phyloP scores from a whole-genome alignment of 768 basidiomycete genomes.

The Lactarius deliciosus region DNA sequence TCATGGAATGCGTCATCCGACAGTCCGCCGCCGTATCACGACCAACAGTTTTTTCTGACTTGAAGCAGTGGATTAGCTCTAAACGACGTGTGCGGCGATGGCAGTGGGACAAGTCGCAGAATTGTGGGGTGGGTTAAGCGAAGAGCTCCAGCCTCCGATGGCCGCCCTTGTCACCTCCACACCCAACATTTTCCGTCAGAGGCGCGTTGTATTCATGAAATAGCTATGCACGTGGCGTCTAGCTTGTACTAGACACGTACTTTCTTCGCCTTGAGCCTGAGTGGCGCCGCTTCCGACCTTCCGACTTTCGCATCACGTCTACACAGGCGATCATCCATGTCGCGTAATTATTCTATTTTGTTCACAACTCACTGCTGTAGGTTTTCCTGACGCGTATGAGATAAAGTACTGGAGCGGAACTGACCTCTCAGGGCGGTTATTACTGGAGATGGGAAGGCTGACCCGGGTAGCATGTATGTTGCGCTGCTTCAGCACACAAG shows the following conservation, averaged over 20 bases:
- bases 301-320: constrained; percentile 52
- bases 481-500: neutral
- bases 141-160: constrained; percentile 6
- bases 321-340: constrained; percentile 56
- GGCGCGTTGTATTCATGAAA: constrained; percentile 34
- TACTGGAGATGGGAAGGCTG: neutral
- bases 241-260: constrained; percentile 55
- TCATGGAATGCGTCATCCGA: too few species aligned
- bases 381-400: neutral
- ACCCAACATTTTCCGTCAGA: constrained; percentile 44
- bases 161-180: neutral
- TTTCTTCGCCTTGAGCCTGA: constrained; percentile 46
- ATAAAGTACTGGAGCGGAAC: neutral
- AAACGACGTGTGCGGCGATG: neutral
- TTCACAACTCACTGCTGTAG: too few species aligned
- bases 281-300: constrained; percentile 48
- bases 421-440: neutral
- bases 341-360: constrained; percentile 44
- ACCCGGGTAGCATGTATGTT: neutral
- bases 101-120: neutral
- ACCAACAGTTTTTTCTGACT: neutral
- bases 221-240: constrained; percentile 6
- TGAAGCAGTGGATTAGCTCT: neutral
- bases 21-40: too few species aligned
- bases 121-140: too few species aligned